Evolutionary conservation across 345 rosid genomes (phyloP).

Genomic region (Hibiscus syriacus): DNA sequence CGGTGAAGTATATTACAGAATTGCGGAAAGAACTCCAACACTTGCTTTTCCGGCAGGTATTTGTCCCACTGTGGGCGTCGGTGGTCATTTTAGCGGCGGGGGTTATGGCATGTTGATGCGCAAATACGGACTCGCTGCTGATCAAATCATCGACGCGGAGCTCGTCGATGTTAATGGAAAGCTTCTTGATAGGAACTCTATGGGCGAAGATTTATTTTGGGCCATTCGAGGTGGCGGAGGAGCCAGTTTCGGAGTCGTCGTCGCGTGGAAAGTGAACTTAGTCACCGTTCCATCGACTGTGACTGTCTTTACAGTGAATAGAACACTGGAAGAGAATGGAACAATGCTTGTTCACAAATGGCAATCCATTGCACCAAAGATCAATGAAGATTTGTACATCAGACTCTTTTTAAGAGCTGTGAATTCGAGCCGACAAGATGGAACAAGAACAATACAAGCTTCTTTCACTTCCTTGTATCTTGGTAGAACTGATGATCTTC

Average conservation of each 20-base stretch:
- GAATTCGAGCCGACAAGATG: background rate
- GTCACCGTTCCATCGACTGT: background rate
- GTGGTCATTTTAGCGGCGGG: background rate
- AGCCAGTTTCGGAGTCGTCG: background rate
- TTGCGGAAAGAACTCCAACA: background rate
- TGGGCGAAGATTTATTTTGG: background rate
- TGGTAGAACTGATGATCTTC: background rate
- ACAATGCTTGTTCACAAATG: background rate
- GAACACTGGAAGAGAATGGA: background rate
- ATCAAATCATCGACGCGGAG: background rate
- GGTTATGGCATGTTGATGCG: slow-evolving; percentile 4
- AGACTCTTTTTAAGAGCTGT: background rate
- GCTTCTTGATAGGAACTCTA: background rate
- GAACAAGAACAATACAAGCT: background rate
- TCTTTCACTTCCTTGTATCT: background rate
- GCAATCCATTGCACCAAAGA: background rate
- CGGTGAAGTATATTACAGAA: background rate
- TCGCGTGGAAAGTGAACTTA: background rate
- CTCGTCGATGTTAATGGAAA: background rate
- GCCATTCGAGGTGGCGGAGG: background rate
- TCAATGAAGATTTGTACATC: background rate
- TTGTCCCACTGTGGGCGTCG: background rate
- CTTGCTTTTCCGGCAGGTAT: background rate
- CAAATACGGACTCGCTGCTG: background rate
- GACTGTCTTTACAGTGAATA: background rate